Conservation (phyloP, 2,329 filamentous ascomycete species). For the Nigrospora sphaerica region DNA sequence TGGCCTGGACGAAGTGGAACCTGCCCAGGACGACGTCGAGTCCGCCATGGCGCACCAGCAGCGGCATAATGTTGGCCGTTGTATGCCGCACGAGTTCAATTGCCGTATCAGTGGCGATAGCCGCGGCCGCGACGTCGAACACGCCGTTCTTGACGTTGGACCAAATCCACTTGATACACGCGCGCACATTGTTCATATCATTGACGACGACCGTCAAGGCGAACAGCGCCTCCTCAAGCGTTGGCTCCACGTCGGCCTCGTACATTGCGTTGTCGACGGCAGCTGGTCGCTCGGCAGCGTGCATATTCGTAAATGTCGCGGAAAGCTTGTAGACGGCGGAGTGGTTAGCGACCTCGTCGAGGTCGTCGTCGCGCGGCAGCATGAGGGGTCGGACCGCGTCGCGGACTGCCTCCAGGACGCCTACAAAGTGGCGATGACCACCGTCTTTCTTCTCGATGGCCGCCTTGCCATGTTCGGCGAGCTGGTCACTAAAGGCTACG, state of each 20-base stretch:
- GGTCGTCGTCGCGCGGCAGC: constrained; percentile 2
- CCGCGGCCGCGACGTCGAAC: constrained; percentile 23
- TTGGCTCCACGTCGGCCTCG: constrained; percentile 19
- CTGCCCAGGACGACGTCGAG: constrained; percentile 9
- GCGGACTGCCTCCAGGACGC: constrained; percentile 25
- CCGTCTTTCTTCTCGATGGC: constrained; percentile 13
- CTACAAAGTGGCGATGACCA: constrained; percentile 25
- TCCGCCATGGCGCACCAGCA: constrained; percentile 15
- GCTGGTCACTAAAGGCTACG: constrained; percentile 15
- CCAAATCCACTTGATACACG: constrained; percentile 23
- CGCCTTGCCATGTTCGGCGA: constrained; percentile 9
- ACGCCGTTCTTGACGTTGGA: constrained; percentile 12
- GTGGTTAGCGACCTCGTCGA: constrained; percentile 16
- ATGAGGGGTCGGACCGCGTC: constrained; percentile 17
- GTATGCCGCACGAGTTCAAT: constrained; percentile 23
- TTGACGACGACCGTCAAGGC: constrained; percentile 17
- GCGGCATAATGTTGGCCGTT: constrained; percentile 19
- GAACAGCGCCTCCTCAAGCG: constrained; percentile 18
- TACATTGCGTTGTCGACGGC: constrained; percentile 16
- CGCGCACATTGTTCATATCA: constrained; percentile 22
- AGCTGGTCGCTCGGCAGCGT: constrained; percentile 15
- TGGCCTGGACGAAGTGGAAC: constrained; percentile 9
- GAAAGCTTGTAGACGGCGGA: constrained; percentile 32
- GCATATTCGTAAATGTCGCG: constrained; percentile 24
- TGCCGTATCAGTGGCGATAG: constrained; percentile 29